phyloP scores from a whole-genome alignment of 2,329 filamentous ascomycete species.

The Biscogniauxia mediterranea region DNA sequence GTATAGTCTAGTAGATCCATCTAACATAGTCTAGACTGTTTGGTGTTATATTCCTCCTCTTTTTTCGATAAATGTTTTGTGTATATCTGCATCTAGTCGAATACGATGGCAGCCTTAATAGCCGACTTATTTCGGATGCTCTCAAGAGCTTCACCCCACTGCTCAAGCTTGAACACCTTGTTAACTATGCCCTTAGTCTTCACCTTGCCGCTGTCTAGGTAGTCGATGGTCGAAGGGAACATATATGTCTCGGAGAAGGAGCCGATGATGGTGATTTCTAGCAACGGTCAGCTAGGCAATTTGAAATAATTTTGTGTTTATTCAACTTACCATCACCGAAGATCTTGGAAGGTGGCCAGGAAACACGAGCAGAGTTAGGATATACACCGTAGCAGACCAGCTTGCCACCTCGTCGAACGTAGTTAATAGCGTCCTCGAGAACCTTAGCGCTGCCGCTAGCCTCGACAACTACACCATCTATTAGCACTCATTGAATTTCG shows the following conservation, averaged over 20 bases:
- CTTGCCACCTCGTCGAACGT: slow-evolving; percentile 68
- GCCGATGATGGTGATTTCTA: slow-evolving; percentile 70
- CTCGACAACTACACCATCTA: slow-evolving; percentile 51
- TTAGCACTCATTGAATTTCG: slow-evolving; percentile 6
- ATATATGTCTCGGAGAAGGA: slow-evolving; percentile 74
- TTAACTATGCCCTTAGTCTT: slow-evolving; percentile 69
- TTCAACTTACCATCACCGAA: slow-evolving; percentile 46
- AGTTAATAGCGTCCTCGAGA: slow-evolving; percentile 69
- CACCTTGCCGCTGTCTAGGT: slow-evolving; percentile 59
- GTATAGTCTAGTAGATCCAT: slow-evolving; percentile 5
- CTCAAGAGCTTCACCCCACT: slow-evolving; percentile 69
- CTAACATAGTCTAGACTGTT: background rate
- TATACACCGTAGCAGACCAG: slow-evolving; percentile 73
- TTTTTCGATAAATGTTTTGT: background rate
- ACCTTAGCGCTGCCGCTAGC: slow-evolving; percentile 68
- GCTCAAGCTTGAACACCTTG: slow-evolving; percentile 70
- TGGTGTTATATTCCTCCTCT: background rate
- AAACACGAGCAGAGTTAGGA: slow-evolving; percentile 57
- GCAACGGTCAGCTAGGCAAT: slow-evolving; percentile 7
- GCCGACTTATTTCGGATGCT: slow-evolving; percentile 70
- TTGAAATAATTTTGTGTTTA: background rate
- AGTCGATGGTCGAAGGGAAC: slow-evolving; percentile 56
- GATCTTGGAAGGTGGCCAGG: slow-evolving; percentile 71
- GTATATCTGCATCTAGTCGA: slow-evolving; percentile 47
- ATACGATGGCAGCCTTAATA: slow-evolving; percentile 73